A percentile compares a stretch with the other conserved stretches of the same genome.
phyloP scores from a whole-genome alignment of 305 asterid species.

The Stenogyne calaminthoides region DNA sequence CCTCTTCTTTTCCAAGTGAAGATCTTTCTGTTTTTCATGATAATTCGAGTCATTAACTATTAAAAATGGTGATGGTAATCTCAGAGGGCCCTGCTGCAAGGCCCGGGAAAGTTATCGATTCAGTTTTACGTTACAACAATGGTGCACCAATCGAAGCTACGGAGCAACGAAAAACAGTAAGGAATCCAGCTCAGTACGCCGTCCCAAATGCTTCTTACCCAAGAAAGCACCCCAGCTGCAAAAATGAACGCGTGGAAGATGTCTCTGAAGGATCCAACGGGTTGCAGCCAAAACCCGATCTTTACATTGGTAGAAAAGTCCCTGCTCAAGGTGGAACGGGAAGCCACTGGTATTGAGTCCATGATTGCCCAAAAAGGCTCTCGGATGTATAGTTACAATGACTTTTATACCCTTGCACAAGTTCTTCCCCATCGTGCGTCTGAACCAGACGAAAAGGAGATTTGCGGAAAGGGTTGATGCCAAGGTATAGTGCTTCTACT shows the following conservation, averaged over 20 bases:
- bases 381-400: slow-evolving; percentile 21
- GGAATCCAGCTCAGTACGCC: slow-evolving; percentile 64
- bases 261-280: slow-evolving; percentile 57
- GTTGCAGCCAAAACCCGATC: slow-evolving; percentile 71
- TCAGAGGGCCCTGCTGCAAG: slow-evolving; percentile 76
- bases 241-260: slow-evolving; percentile 67
- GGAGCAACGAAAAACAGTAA: slow-evolving; percentile 61
- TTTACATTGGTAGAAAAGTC: slow-evolving; percentile 69
- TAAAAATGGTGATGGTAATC: slow-evolving; percentile 1
- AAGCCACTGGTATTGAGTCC: slow-evolving; percentile 68
- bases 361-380: neutral
- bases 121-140: slow-evolving; percentile 68
- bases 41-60: slow-evolving; percentile 10
- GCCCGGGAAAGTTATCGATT: slow-evolving; percentile 83
- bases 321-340: slow-evolving; percentile 86
- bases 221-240: slow-evolving; percentile 74
- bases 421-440: neutral
- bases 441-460: slow-evolving; percentile 1
- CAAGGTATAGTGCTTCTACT: slow-evolving; percentile 6
- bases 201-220: slow-evolving; percentile 68
- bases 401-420: neutral
- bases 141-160: slow-evolving; percentile 56
- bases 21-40: neutral
- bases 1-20: neutral
- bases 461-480: slow-evolving; percentile 20